These are phyloP conservation scores for Telopea speciosissima DNA, from an alignment of 177 flowering plant species.

Conservation along the genomic window DNA sequence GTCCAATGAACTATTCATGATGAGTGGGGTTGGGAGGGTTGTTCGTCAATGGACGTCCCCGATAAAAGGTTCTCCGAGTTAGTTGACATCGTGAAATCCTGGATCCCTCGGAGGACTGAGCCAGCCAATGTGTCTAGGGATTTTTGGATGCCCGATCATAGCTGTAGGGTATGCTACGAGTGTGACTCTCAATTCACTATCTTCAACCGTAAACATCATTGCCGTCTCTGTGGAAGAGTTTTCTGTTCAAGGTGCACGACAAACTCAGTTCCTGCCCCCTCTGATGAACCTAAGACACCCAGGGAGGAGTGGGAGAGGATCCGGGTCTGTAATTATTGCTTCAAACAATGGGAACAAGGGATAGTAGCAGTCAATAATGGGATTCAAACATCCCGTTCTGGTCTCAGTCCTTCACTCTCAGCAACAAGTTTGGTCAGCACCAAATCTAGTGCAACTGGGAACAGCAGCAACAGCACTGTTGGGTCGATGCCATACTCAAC, in stretches of 20 bases:
- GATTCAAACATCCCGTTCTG: constrained; percentile 28
- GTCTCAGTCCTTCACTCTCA: constrained; percentile 58
- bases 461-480: constrained; percentile 45
- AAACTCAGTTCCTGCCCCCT: constrained; percentile 65
- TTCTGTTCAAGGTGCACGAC: constrained; percentile 91
- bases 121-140: constrained; percentile 77
- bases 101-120: constrained; percentile 70
- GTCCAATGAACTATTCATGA: constrained; percentile 55
- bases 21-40: constrained; percentile 43
- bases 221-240: constrained; percentile 83
- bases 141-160: constrained; percentile 98
- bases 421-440: constrained; percentile 59
- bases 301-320: constrained; percentile 64
- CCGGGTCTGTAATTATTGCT: constrained; percentile 85
- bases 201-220: constrained; percentile 84
- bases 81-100: constrained; percentile 48
- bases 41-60: constrained; percentile 54
- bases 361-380: constrained; percentile 36
- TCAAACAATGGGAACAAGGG: constrained; percentile 69
- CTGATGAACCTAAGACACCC: constrained; percentile 30
- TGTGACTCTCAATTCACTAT: constrained; percentile 81
- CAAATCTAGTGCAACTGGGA: constrained; percentile 52
- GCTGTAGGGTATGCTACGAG: constrained; percentile 94
- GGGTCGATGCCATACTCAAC: constrained; percentile 45
- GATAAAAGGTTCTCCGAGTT: constrained; percentile 50